Evolutionary conservation across 2,329 filamentous ascomycete genomes (phyloP).

Genomic region (Epichloe gansuensis): DNA sequence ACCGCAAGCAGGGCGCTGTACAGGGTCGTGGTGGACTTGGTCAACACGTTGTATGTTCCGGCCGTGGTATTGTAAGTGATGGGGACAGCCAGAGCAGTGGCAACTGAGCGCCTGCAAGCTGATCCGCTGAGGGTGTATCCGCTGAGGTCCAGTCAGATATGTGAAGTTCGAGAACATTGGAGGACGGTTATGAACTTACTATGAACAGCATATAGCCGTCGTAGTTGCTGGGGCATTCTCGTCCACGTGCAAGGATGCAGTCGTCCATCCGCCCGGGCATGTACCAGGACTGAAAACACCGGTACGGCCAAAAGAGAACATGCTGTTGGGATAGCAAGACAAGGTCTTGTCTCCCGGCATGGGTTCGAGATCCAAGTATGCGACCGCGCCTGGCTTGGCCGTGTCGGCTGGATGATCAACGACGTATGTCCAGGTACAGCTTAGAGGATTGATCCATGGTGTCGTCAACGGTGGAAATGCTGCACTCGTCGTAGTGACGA

Average conservation of each 20-base stretch:
- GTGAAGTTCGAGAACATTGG: background rate
- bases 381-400: conserved; percentile 18
- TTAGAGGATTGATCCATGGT: conserved; percentile 22
- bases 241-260: conserved; percentile 20
- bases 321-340: conserved; percentile 28
- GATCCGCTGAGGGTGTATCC: conserved; percentile 23
- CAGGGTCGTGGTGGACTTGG: conserved; percentile 25
- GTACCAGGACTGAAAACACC: conserved; percentile 29
- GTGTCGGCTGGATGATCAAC: conserved; percentile 14
- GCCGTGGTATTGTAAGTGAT: conserved; percentile 24
- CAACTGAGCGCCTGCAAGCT: conserved; percentile 22
- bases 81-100: conserved; percentile 25
- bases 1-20: conserved; percentile 26
- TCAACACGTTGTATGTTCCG: conserved; percentile 21
- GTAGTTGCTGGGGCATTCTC: conserved; percentile 16
- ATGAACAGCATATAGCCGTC: conserved; percentile 28
- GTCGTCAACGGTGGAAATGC: conserved; percentile 26
- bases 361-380: conserved; percentile 26
- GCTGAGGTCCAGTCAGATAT: conserved; percentile 11
- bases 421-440: conserved; percentile 28
- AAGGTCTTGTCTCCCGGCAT: conserved; percentile 23
- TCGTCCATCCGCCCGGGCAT: conserved; percentile 29
- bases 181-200: conserved; percentile 18
- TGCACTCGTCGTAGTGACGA: conserved; percentile 5
- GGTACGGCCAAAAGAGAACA: conserved; percentile 25